phyloP scores from a whole-genome alignment of 768 basidiomycete species.

The Boletellus sp. region DNA sequence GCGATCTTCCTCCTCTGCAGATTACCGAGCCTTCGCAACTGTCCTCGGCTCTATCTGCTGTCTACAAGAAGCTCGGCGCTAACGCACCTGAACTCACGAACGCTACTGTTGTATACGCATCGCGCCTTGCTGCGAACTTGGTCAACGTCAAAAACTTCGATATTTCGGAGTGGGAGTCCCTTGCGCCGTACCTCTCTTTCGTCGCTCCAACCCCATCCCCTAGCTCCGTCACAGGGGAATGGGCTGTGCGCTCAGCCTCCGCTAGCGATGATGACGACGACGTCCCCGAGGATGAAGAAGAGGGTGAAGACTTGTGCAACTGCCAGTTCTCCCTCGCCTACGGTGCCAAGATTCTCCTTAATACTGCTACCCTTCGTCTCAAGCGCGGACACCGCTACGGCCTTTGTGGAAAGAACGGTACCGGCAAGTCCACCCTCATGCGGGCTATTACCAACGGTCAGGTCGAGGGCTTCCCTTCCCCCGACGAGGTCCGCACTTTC shows the following conservation, averaged over 20 bases:
- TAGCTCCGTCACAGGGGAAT: conserved; percentile 67
- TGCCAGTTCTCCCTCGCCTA: conserved; percentile 99
- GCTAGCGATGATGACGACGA: conserved; percentile 68
- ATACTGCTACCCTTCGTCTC: conserved; percentile 93
- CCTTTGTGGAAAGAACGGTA: conserved; percentile 98
- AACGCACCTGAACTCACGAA: conserved; percentile 55
- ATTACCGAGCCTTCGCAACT: conserved; percentile 66
- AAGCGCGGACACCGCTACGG: conserved; percentile 99
- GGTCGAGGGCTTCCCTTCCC: conserved; percentile 98
- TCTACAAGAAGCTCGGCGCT: conserved; percentile 83
- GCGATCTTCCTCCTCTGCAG: conserved; percentile 85
- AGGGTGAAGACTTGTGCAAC: conserved; percentile 98
- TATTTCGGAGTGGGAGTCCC: conserved; percentile 77
- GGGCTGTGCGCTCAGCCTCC: conserved; percentile 86
- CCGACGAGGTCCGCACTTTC: conserved; percentile 96
- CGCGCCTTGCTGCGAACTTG: conserved; percentile 79
- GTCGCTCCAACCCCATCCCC: conserved; percentile 63
- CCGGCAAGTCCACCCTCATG: conserved; percentile 95
- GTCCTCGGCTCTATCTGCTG: conserved; percentile 58
- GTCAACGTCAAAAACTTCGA: conserved; percentile 93
- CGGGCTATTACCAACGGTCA: conserved; percentile 92
- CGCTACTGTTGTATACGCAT: conserved; percentile 62
- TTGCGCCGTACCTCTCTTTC: conserved; percentile 74
- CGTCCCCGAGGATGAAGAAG: conserved; percentile 85
- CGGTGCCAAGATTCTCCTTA: conserved; percentile 97